Percentiles rank a stretch among this genome's conserved stretches.
These are phyloP conservation scores for Didymella sp. DNA, from an alignment of 2,329 filamentous ascomycete species.

Conservation along the genomic window DNA sequence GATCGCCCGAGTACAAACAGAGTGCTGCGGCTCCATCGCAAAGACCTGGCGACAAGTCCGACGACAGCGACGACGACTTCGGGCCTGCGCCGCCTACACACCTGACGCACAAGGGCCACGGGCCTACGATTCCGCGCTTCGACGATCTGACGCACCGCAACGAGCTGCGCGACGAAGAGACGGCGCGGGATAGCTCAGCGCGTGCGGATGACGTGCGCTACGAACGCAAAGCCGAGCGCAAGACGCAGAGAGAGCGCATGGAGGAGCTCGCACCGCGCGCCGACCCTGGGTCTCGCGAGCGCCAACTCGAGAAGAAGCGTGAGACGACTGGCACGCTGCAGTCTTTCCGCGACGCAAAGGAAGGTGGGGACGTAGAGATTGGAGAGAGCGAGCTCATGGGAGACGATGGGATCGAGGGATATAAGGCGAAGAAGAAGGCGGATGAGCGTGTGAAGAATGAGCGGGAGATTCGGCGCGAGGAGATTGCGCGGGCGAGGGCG, in stretches of 20 bases:
- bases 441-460: constrained; percentile 79
- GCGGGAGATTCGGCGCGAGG: constrained; percentile 81
- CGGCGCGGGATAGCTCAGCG: constrained; percentile 58
- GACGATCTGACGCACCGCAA: constrained; percentile 74
- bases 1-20: constrained; percentile 30
- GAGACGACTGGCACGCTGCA: constrained; percentile 76
- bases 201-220: constrained; percentile 62
- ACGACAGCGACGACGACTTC: constrained; percentile 54
- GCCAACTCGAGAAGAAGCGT: constrained; percentile 83
- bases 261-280: constrained; percentile 86
- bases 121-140: constrained; percentile 70
- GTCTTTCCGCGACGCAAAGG: constrained; percentile 71
- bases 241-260: constrained; percentile 71
- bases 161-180: constrained; percentile 63
- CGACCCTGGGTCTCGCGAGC: constrained; percentile 81
- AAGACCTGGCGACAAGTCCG: background rate
- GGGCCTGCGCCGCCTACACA: constrained; percentile 59
- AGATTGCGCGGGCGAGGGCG: constrained; percentile 74
- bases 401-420: constrained; percentile 68
- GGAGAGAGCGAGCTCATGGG: constrained; percentile 81
- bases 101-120: constrained; percentile 51
- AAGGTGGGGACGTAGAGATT: constrained; percentile 69
- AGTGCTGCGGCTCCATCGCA: constrained; percentile 1
- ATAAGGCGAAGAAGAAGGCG: constrained; percentile 70
- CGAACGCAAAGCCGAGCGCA: constrained; percentile 69